phyloP scores from a whole-genome alignment of 208 protist genomes.

The Vickermania spadyakhi region DNA sequence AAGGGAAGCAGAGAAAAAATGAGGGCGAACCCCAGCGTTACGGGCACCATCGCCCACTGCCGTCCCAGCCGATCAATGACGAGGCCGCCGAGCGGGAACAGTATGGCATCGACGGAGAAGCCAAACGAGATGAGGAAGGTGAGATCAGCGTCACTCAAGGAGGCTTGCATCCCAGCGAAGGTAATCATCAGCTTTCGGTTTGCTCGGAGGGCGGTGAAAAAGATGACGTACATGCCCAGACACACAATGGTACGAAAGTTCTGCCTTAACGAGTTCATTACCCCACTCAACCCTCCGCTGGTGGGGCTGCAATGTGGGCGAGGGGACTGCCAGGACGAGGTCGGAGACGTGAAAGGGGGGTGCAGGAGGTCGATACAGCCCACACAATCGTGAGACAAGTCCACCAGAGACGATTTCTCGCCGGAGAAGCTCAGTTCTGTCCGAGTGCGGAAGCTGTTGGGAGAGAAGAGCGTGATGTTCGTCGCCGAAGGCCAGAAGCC shows the following conservation, averaged over 20 bases:
- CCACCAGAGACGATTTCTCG: not conserved
- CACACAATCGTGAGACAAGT: not conserved
- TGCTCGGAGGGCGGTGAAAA: conserved; percentile 47
- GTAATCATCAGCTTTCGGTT: conserved; percentile 79
- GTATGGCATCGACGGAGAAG: conserved; percentile 29
- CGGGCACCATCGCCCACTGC: conserved; percentile 49
- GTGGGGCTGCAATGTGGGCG: not conserved
- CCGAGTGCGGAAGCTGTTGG: not conserved
- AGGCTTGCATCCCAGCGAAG: conserved; percentile 48
- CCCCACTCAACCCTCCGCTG: conserved; percentile 9
- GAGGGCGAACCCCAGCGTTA: conserved; percentile 30
- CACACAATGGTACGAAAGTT: conserved; percentile 63
- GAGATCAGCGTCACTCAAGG: conserved; percentile 54
- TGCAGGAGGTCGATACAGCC: conserved; percentile 5
- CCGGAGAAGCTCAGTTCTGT: not conserved
- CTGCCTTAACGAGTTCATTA: conserved; percentile 42
- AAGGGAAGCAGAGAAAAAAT: conserved; percentile 53
- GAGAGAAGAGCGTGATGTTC: not conserved
- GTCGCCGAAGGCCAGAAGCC: not conserved
- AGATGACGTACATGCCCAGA: conserved; percentile 63
- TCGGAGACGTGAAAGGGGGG: conserved; percentile 5
- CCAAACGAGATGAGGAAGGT: conserved; percentile 64
- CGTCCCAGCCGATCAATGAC: conserved; percentile 58
- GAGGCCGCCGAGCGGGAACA: conserved; percentile 74
- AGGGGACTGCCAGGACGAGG: conserved; percentile 6